Evolutionary conservation across 805 yeast genomes (phyloP).

Genomic region (Candida maltosa): DNA sequence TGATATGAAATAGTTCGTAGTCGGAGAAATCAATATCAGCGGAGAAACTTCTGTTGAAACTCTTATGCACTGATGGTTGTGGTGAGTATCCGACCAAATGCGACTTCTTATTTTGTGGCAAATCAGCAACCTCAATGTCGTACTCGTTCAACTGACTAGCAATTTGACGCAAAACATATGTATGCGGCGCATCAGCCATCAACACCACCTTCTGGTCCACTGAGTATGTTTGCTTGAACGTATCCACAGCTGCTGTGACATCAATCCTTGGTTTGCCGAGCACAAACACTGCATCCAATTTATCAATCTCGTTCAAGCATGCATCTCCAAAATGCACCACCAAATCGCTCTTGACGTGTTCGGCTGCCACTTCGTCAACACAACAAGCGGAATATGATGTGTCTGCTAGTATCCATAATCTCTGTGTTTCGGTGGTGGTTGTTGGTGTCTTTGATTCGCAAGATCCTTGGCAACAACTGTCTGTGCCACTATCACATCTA

Average conservation of each 20-base stretch:
- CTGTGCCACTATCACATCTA: neutral
- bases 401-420: conserved; percentile 79
- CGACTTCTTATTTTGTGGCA: conserved; percentile 28
- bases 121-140: conserved; percentile 30
- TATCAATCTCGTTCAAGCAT: conserved; percentile 76
- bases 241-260: conserved; percentile 26
- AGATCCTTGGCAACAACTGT: neutral
- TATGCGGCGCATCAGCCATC: conserved; percentile 75
- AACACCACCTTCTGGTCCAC: conserved; percentile 46
- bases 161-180: conserved; percentile 41
- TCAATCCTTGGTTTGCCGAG: conserved; percentile 69
- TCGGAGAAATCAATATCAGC: conserved; percentile 34
- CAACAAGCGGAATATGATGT: conserved; percentile 95
- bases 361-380: conserved; percentile 95
- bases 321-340: conserved; percentile 95
- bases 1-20: conserved; percentile 66
- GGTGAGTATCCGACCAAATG: conserved; percentile 39
- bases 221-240: conserved; percentile 42
- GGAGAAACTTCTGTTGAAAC: conserved; percentile 17
- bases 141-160: conserved; percentile 33
- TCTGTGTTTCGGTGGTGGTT: conserved; percentile 2
- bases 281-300: conserved; percentile 72
- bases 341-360: conserved; percentile 80
- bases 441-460: conserved; percentile 4
- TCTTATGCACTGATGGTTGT: neutral